Evolutionary conservation across 2,329 filamentous ascomycete species (phyloP).

Genomic region (Moelleriella libera): DNA sequence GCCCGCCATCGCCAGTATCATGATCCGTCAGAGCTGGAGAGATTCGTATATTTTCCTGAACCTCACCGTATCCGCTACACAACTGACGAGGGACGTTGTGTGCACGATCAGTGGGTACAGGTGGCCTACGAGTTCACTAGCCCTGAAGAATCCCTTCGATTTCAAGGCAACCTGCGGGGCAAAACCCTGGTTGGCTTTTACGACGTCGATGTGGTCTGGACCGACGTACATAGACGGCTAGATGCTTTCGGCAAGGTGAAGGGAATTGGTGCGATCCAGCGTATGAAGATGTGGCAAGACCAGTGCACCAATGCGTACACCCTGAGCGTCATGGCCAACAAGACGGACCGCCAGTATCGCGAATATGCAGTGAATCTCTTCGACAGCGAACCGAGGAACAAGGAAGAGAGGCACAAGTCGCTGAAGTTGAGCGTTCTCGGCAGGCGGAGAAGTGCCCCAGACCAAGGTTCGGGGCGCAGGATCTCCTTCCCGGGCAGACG

Average conservation of each 20-base stretch:
- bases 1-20: constrained; percentile 35
- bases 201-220: constrained; percentile 38
- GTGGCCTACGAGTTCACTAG: constrained; percentile 37
- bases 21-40: constrained; percentile 34
- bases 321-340: constrained; percentile 32
- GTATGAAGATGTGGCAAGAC: constrained; percentile 38
- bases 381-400: constrained; percentile 28
- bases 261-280: constrained; percentile 35
- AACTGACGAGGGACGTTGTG: constrained; percentile 27
- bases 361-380: constrained; percentile 34
- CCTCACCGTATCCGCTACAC: constrained; percentile 34
- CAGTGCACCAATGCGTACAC: constrained; percentile 31
- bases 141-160: constrained; percentile 29
- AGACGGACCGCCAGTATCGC: constrained; percentile 28
- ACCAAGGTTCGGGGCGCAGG: constrained; percentile 21
- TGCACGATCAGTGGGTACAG: constrained; percentile 32
- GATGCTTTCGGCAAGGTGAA: constrained; percentile 35
- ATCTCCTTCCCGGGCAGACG: constrained; percentile 29
- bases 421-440: constrained; percentile 26
- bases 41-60: constrained; percentile 31
- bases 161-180: constrained; percentile 32
- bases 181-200: constrained; percentile 36
- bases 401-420: constrained; percentile 30
- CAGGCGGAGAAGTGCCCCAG: constrained; percentile 25
- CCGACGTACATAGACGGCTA: constrained; percentile 31